Conservation (phyloP, 441 rosid species). For the Syzygium malaccense region DNA sequence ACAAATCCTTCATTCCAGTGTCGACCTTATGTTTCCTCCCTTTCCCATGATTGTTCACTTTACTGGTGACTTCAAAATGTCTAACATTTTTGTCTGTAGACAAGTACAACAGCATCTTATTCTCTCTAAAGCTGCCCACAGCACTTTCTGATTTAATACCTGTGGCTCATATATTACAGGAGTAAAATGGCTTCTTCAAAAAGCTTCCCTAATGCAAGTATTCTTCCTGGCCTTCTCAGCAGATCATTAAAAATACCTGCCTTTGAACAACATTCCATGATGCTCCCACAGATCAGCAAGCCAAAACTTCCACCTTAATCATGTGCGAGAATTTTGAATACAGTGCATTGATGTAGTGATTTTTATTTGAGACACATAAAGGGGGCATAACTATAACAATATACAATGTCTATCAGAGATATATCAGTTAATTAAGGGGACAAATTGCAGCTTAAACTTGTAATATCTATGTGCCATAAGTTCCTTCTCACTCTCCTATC, state of each 20-base stretch:
- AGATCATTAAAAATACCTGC: neutral
- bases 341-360: neutral
- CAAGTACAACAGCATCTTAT: neutral
- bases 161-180: neutral
- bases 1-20: neutral
- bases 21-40: neutral
- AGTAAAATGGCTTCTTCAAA: neutral
- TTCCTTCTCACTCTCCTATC: neutral
- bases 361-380: neutral
- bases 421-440: neutral
- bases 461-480: neutral
- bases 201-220: neutral
- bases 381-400: neutral
- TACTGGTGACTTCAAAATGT: neutral
- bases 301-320: neutral
- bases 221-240: neutral
- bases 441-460: neutral
- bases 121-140: neutral
- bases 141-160: slow-evolving; percentile 13
- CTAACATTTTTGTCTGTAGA: neutral
- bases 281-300: neutral
- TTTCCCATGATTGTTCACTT: neutral
- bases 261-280: neutral
- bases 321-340: neutral
- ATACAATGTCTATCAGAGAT: neutral